phyloP scores from a whole-genome alignment of 805 yeast genomes.

The Helenozyma rhizophorensis region DNA sequence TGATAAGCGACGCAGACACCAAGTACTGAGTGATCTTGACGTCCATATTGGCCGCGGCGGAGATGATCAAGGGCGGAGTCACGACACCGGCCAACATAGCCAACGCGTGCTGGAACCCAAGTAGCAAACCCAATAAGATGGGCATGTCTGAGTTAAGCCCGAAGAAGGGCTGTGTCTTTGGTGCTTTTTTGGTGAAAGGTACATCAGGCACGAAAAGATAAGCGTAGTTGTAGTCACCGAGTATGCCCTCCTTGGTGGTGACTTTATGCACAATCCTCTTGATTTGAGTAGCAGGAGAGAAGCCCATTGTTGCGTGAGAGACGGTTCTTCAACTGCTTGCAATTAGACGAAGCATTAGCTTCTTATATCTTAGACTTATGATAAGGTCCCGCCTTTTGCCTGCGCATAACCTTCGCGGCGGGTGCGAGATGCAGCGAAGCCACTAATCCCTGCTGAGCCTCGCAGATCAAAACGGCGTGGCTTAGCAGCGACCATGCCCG shows the following conservation, averaged over 20 bases:
- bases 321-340: too few relatives aligned
- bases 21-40: constrained; percentile 4
- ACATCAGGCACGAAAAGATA: constrained; percentile 9
- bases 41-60: constrained; percentile 5
- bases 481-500: too few relatives aligned
- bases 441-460: too few relatives aligned
- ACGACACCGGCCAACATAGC: constrained; percentile 13
- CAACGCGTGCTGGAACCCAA: constrained; percentile 12
- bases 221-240: constrained; percentile 10
- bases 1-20: constrained; percentile 10
- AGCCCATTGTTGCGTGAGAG: too few relatives aligned
- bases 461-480: too few relatives aligned
- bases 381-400: too few relatives aligned
- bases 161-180: constrained; percentile 10
- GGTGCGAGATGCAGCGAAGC: too few relatives aligned
- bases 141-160: constrained; percentile 11
- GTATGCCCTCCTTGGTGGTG: constrained; percentile 7
- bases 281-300: too few relatives aligned
- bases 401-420: too few relatives aligned
- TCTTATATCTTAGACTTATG: too few relatives aligned
- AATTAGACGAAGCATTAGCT: too few relatives aligned
- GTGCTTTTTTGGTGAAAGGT: constrained; percentile 7
- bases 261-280: constrained; percentile 2
- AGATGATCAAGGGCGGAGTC: constrained; percentile 10
- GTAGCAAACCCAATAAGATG: constrained; percentile 6